Base-by-base conservation (phyloP, 768 basidiomycete genomes). In the Myochromella boudieri region DNA sequence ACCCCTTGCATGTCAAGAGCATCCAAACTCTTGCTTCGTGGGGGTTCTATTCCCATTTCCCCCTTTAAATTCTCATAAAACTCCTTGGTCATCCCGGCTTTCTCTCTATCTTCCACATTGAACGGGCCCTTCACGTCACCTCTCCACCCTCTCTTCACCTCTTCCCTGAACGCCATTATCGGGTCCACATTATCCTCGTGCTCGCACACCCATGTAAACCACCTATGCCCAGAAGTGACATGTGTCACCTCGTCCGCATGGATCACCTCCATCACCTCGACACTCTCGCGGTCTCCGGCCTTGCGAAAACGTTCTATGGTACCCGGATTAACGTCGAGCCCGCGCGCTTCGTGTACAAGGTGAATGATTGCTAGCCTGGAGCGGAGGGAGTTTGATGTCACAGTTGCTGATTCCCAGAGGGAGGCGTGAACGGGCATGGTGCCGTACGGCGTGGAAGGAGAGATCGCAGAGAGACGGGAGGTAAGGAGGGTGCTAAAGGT, bases 121-220 rank as follows among this genome's bases (percentile, higher is more conserved):
- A 91, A 93, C n/a, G 89, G 89, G 0, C 89, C 89, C 58, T 84
- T 85, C 20, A 88, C 70, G 39, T 82, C 81, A 0, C 91, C 89
- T 28, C 75, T 68, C 77, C 88, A 91, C 7, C 85, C 83, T 33
- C 60, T 68, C 47, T 68, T 71, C 20, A 93, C 89, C 55, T 90
- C 85, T 26, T 77, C 76, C 33, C 89, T 68, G 62, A 91, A 93
- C 15, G 81, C 75, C 46, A 56, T 53, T 2, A 91, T 72, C 2
- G 86, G 84, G 56, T 90, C 84, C 6, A 69, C 53, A 24, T 39
- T 54, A 6, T 60, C 75, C 40, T 80, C 67, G 55, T 71, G 61
- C 46, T 69, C 76, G 60, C 85, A 90, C 4, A 85, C 58, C 84
- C 84, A 91, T 7, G 82, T 84, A 64, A 91, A 89, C 87, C 88